Percentiles rank a stretch among this genome's conserved stretches.
Conservation (phyloP, 352 stramenopile species). For the Phytophthora cactorum region DNA sequence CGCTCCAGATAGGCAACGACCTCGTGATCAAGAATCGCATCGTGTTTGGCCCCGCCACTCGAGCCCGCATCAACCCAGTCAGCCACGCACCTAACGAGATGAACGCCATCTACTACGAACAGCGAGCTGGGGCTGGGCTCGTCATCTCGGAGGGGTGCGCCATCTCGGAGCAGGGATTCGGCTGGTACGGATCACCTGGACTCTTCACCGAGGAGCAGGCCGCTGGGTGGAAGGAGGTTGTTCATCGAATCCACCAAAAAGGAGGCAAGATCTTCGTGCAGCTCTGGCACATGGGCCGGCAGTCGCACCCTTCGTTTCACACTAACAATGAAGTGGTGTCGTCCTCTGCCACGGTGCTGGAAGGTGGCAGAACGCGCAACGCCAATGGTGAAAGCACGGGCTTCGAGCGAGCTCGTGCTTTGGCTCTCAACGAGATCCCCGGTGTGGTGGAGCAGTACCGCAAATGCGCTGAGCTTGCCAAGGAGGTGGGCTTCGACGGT, state of each 20-base stretch:
- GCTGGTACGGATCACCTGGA: constrained; percentile 44
- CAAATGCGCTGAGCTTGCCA: constrained; percentile 61
- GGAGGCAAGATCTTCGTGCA: constrained; percentile 80
- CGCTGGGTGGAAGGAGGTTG: constrained; percentile 51
- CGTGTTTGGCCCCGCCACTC: constrained; percentile 51
- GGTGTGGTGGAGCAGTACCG: constrained; percentile 81
- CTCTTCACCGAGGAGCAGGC: constrained; percentile 51
- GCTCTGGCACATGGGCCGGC: constrained; percentile 83
- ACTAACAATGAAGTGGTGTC: constrained; percentile 55
- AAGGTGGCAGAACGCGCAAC: constrained; percentile 34
- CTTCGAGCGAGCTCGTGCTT: constrained; percentile 30
- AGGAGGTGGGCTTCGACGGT: constrained; percentile 72
- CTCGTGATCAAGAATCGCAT: constrained; percentile 55
- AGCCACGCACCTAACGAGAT: constrained; percentile 31
- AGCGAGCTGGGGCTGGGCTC: constrained; percentile 42
- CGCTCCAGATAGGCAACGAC: constrained; percentile 27
- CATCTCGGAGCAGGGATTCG: constrained; percentile 41
- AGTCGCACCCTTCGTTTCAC: constrained; percentile 64
- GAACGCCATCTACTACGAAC: constrained; percentile 49
- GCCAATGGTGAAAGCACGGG: constrained; percentile 23
- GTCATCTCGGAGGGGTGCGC: constrained; percentile 55
- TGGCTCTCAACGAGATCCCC: constrained; percentile 39
- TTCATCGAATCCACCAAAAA: constrained; percentile 73
- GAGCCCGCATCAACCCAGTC: constrained; percentile 25
- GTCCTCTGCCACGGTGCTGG: constrained; percentile 29